Percentiles rank a stretch among this genome's conserved stretches.
phyloP scores from a whole-genome alignment of 1,284 basidiomycete species.

The Apiotrichum montevideense region DNA sequence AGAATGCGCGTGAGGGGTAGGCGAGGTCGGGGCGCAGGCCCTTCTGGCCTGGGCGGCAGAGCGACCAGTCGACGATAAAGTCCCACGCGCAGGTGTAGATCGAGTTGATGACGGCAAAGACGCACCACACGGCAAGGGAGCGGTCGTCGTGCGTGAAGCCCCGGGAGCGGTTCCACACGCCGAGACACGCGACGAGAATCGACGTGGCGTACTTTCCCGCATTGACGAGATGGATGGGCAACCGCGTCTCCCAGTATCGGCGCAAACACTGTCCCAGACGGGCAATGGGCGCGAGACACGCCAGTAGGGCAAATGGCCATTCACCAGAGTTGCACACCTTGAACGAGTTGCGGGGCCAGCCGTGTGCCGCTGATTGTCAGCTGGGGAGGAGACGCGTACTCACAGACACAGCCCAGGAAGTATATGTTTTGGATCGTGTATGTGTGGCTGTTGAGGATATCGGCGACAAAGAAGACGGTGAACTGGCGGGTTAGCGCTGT shows the following conservation, averaged over 20 bases:
- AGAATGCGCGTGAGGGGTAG: constrained; percentile 54
- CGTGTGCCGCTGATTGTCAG: constrained; percentile 34
- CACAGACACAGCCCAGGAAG: constrained; percentile 42
- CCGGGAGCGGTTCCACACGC: constrained; percentile 66
- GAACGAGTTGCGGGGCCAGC: constrained; percentile 33
- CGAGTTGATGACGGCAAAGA: constrained; percentile 59
- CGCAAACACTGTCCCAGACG: constrained; percentile 80
- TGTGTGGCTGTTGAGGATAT: constrained; percentile 67
- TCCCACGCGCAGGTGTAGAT: constrained; percentile 74
- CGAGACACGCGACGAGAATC: constrained; percentile 60
- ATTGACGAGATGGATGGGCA: constrained; percentile 77
- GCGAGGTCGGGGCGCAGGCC: constrained; percentile 71
- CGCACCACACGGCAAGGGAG: constrained; percentile 59
- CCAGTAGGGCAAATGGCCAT: constrained; percentile 54
- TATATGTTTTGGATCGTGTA: constrained; percentile 69
- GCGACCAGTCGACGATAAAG: constrained; percentile 52
- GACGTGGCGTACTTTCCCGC: constrained; percentile 69
- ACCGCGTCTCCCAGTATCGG: constrained; percentile 70
- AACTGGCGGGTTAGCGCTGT: constrained; percentile 64
- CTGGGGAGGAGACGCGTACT: constrained; percentile 30
- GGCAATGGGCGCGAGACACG: constrained; percentile 49
- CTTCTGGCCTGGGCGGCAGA: constrained; percentile 60
- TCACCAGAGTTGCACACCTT: constrained; percentile 61
- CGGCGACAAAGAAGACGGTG: constrained; percentile 52
- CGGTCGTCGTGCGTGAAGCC: constrained; percentile 47